phyloP scores from a whole-genome alignment of 2,329 filamentous ascomycete species.

The Tolypocladium cylindrosporum region DNA sequence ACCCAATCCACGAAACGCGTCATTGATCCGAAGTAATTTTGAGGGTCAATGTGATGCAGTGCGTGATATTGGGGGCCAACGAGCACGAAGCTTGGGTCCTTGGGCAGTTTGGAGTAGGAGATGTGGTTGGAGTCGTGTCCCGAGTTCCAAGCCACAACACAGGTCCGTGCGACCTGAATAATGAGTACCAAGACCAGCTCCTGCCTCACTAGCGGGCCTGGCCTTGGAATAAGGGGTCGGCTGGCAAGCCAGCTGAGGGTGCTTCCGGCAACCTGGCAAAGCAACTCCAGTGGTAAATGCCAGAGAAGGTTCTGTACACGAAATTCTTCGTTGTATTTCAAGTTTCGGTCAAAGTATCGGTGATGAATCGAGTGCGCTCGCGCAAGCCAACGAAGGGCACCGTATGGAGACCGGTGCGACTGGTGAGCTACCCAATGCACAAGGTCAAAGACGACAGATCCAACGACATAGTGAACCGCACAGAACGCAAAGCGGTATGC shows the following conservation, averaged over 20 bases:
- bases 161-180: not conserved
- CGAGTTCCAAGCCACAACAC: slow-evolving; percentile 5
- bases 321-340: not conserved
- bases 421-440: not conserved
- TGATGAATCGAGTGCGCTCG: not conserved
- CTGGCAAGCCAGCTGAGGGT: not conserved
- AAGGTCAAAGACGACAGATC: not conserved
- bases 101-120: slow-evolving; percentile 3
- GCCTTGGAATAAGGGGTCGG: not conserved
- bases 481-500: not conserved
- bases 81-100: slow-evolving; percentile 4
- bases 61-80: slow-evolving; percentile 10
- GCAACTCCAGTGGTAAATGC: not conserved
- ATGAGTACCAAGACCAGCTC: not conserved
- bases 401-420: not conserved
- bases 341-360: not conserved
- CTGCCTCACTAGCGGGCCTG: not conserved
- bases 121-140: slow-evolving; percentile 8
- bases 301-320: not conserved
- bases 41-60: slow-evolving; percentile 10
- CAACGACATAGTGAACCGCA: not conserved
- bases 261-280: not conserved
- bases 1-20: slow-evolving; percentile 8
- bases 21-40: slow-evolving; percentile 10
- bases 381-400: not conserved